Percentiles rank a stretch among this genome's conserved stretches.
These are phyloP conservation scores for Cyclotella baltica DNA, from an alignment of 108 stramenopile species.

Conservation along the genomic window DNA sequence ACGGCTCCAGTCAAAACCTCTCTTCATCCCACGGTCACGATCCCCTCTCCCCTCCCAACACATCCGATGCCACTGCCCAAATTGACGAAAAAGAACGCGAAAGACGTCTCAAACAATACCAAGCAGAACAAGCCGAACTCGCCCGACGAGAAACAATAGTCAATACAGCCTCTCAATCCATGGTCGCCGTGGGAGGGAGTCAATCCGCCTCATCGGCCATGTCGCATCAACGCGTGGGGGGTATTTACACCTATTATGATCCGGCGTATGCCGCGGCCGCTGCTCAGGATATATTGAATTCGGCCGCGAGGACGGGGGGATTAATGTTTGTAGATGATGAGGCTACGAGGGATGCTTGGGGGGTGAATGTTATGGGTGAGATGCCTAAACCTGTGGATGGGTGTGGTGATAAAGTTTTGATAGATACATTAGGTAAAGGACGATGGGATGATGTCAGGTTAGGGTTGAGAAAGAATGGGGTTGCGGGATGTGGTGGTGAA, in stretches of 20 bases:
- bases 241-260: constrained; percentile 45
- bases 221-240: constrained; percentile 19
- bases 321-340: constrained; percentile 43
- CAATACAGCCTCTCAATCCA: constrained; percentile 31
- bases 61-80: constrained; percentile 10
- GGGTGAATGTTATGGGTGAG: constrained; percentile 30
- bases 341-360: constrained; percentile 39
- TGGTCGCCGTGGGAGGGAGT: constrained; percentile 42
- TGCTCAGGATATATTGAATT: constrained; percentile 47
- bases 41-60: not conserved
- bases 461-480: constrained; percentile 48
- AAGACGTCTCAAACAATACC: constrained; percentile 37
- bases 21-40: constrained; percentile 24
- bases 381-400: constrained; percentile 7
- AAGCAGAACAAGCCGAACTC: constrained; percentile 46
- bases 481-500: constrained; percentile 70
- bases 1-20: constrained; percentile 5
- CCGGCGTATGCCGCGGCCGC: constrained; percentile 47
- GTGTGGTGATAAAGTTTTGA: constrained; percentile 17
- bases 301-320: constrained; percentile 38
- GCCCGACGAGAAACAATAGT: constrained; percentile 51
- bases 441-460: constrained; percentile 63
- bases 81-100: constrained; percentile 42
- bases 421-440: constrained; percentile 37
- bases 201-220: constrained; percentile 4